Conservation (phyloP, 2,329 filamentous ascomycete genomes). For the Pyrenophora seminiperda region DNA sequence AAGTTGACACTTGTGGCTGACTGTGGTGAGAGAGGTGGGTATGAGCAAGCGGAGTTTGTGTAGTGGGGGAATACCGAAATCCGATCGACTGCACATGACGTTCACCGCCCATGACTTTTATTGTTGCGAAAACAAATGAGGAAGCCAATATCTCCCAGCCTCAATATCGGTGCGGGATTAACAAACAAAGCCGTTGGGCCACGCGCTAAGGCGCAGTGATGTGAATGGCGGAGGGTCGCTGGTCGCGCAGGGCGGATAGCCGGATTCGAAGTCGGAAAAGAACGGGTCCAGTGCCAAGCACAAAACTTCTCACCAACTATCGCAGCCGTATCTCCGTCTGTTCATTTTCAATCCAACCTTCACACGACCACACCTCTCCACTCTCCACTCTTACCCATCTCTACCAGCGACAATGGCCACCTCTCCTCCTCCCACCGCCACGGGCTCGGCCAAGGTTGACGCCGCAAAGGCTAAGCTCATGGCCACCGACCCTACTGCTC, state of each 20-base stretch:
- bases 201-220: constrained; percentile 15
- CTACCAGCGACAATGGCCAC: constrained; percentile 37
- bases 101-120: not conserved
- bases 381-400: constrained; percentile 40
- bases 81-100: too few relatives aligned
- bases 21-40: not conserved
- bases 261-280: constrained; percentile 21
- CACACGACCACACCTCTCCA: constrained; percentile 27
- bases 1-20: not conserved
- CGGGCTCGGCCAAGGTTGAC: constrained; percentile 60
- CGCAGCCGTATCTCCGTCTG: constrained; percentile 24
- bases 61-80: not conserved
- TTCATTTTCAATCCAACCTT: constrained; percentile 23
- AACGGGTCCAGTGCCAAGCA: constrained; percentile 21
- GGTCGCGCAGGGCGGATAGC: constrained; percentile 17
- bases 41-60: not conserved
- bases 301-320: constrained; percentile 26
- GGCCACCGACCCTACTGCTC: constrained; percentile 58
- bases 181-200: constrained; percentile 10
- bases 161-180: constrained; percentile 10
- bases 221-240: constrained; percentile 21
- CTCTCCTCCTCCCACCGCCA: constrained; percentile 53
- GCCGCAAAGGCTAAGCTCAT: constrained; percentile 55
- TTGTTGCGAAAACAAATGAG: not conserved
- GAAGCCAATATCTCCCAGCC: too few relatives aligned